These are phyloP conservation scores for Cladosporium colombiae DNA, from an alignment of 2,329 filamentous ascomycete species.

Conservation along the genomic window DNA sequence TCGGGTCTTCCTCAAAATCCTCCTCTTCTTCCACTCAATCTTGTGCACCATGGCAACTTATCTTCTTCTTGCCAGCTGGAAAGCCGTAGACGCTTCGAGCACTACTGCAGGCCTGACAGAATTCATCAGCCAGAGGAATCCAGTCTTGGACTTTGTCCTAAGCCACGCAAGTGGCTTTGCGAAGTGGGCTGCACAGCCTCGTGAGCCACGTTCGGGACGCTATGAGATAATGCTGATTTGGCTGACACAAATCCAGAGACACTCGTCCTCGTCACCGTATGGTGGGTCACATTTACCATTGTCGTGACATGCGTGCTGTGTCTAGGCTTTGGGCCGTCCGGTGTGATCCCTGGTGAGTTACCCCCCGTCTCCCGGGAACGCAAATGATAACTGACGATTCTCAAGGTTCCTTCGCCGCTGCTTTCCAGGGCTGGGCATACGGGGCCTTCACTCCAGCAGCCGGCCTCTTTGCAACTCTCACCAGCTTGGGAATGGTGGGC, in stretches of 20 bases:
- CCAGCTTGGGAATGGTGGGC: conserved; percentile 20
- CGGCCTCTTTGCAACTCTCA: conserved; percentile 22
- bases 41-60: conserved; percentile 8
- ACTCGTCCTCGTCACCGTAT: conserved; percentile 17
- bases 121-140: conserved; percentile 12
- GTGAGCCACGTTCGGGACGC: background rate
- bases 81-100: conserved; percentile 5
- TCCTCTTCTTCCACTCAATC: background rate
- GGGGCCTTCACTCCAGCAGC: conserved; percentile 22
- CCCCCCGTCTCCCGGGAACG: background rate
- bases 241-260: conserved; percentile 3
- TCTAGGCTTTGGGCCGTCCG: conserved; percentile 14
- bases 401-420: conserved; percentile 20
- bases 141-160: background rate
- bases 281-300: conserved; percentile 16
- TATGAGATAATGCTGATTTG: background rate
- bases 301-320: conserved; percentile 11
- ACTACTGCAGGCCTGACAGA: conserved; percentile 1
- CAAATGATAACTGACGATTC: background rate
- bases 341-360: conserved; percentile 9
- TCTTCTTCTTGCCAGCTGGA: conserved; percentile 10
- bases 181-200: conserved; percentile 13
- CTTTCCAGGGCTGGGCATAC: conserved; percentile 22
- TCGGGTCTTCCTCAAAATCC: background rate
- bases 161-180: background rate